A percentile compares a stretch with the other conserved stretches of the same genome.
phyloP scores from a whole-genome alignment of 805 yeast genomes.

The Hermanozyma aechmeae region DNA sequence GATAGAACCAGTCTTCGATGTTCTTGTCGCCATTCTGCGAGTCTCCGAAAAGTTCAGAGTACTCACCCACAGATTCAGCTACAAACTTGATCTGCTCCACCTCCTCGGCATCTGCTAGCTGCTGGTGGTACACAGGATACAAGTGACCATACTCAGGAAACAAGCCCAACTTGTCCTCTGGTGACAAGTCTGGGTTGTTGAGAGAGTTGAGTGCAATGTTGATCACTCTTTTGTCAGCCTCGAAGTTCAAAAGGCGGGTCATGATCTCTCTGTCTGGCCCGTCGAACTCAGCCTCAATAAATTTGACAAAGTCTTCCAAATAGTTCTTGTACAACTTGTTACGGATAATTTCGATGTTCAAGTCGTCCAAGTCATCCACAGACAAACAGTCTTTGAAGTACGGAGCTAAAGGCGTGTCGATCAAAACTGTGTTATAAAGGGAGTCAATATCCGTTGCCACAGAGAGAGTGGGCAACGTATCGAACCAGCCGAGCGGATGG shows the following conservation, averaged over 20 bases:
- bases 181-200: conserved; percentile 63
- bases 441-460: conserved; percentile 93
- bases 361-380: conserved; percentile 85
- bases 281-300: conserved; percentile 51
- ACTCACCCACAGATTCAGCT: conserved; percentile 58
- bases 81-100: conserved; percentile 68
- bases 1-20: conserved; percentile 91
- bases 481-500: conserved; percentile 98
- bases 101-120: conserved; percentile 72
- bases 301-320: conserved; percentile 74
- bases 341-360: conserved; percentile 90
- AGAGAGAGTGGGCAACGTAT: conserved; percentile 87
- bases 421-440: conserved; percentile 83
- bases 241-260: conserved; percentile 72
- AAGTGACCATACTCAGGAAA: conserved; percentile 80
- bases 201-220: conserved; percentile 88
- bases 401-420: conserved; percentile 97
- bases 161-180: conserved; percentile 60
- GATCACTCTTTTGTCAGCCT: conserved; percentile 91
- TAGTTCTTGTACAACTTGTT: conserved; percentile 89
- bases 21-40: conserved; percentile 39
- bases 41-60: conserved; percentile 42
- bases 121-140: conserved; percentile 58
- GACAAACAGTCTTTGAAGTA: conserved; percentile 85
- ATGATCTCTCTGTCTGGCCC: conserved; percentile 77